Percentiles rank a stretch among this genome's conserved stretches.
phyloP scores from a whole-genome alignment of 2,329 filamentous ascomycete genomes.

The Penicillium nordicum region DNA sequence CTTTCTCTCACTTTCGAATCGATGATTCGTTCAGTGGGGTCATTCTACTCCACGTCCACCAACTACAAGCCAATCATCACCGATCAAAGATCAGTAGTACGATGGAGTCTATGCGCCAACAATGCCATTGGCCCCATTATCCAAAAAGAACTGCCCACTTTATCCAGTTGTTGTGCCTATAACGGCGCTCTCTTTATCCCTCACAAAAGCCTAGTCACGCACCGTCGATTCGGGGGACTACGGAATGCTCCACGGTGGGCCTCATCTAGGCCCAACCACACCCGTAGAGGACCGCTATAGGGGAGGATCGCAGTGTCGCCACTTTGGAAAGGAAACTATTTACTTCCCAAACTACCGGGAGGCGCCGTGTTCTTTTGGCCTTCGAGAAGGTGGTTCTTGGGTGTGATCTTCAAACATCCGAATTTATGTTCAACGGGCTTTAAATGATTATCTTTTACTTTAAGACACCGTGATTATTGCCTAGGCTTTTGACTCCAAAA shows the following conservation, averaged over 20 bases:
- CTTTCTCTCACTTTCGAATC: neutral
- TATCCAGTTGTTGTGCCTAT: neutral
- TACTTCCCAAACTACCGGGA: conserved; percentile 19
- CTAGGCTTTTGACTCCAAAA: neutral
- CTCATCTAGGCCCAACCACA: conserved; percentile 20
- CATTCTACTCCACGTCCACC: neutral
- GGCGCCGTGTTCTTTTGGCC: conserved; percentile 16
- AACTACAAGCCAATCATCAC: neutral
- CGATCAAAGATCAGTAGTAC: conserved; percentile 12
- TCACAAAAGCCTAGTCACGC: conserved; percentile 5
- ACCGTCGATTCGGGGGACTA: conserved; percentile 20
- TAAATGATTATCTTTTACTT: neutral
- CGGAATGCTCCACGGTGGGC: conserved; percentile 25
- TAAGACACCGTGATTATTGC: neutral
- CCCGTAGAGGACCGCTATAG: conserved; percentile 9
- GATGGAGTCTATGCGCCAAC: conserved; percentile 16
- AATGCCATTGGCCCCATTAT: conserved; percentile 12
- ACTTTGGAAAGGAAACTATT: conserved; percentile 17
- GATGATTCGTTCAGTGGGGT: conserved; percentile 1
- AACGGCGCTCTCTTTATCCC: neutral
- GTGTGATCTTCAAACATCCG: neutral
- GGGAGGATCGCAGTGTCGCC: conserved; percentile 13
- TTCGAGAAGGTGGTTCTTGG: conserved; percentile 21
- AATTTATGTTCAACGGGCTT: neutral
- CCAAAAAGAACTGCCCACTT: neutral